A percentile compares a stretch with the other conserved stretches of the same genome.
Conservation (phyloP, 176 grass and related monocot genomes). For the Aegilops umbellulata region DNA sequence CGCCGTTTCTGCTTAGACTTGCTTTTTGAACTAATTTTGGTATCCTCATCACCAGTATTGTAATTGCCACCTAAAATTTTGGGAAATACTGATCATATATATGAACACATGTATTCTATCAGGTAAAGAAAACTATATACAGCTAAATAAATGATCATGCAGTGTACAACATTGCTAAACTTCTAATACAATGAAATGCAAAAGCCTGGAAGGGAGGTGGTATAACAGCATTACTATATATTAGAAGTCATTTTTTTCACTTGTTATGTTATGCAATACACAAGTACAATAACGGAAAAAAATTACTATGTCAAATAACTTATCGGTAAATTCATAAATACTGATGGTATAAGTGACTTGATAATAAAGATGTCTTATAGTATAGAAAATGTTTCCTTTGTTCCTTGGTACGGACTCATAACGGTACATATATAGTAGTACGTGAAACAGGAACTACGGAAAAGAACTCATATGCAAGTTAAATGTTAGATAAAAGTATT, state of each 20-base stretch:
- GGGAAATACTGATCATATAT: constrained; percentile 22
- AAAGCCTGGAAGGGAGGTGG: background rate
- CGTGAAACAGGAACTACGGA: background rate
- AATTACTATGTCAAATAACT: background rate
- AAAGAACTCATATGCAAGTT: background rate
- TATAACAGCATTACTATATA: background rate
- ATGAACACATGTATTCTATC: background rate
- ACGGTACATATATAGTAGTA: background rate
- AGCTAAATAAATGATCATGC: background rate
- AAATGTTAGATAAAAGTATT: constrained; percentile 4
- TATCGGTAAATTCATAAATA: constrained; percentile 13
- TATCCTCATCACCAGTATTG: constrained; percentile 54
- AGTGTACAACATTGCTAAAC: background rate
- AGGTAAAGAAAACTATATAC: constrained; percentile 13
- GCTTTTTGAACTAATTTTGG: constrained; percentile 50
- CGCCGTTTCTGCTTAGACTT: constrained; percentile 81
- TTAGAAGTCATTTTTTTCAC: background rate
- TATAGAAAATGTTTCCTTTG: constrained; percentile 2
- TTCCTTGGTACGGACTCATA: background rate
- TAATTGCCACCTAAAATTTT: constrained; percentile 53
- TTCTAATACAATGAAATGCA: background rate
- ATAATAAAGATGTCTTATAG: constrained; percentile 8
- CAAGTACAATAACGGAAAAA: background rate
- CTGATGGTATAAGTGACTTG: background rate
- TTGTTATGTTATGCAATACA: constrained; percentile 17